These are phyloP conservation scores for Antrodiella citrinella DNA, from an alignment of 768 basidiomycete species.

Conservation along the genomic window DNA sequence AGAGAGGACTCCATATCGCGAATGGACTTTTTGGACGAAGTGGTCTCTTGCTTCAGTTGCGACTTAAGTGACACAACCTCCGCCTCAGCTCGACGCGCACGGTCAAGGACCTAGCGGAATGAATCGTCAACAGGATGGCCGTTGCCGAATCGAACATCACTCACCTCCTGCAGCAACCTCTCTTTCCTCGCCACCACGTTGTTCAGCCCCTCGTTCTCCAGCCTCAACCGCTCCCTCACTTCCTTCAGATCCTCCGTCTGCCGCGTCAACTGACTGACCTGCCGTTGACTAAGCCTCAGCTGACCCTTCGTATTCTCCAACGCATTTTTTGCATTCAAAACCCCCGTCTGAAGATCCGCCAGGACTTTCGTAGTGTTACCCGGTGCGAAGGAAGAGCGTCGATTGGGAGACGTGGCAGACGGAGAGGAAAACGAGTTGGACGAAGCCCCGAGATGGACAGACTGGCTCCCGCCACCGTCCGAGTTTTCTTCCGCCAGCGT, in stretches of 20 bases:
- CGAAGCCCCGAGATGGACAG: slow-evolving; percentile 20
- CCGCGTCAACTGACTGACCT: slow-evolving; percentile 75
- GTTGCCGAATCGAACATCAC: slow-evolving; percentile 8
- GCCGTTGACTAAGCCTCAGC: slow-evolving; percentile 70
- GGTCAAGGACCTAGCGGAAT: slow-evolving; percentile 46
- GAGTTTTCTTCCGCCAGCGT: slow-evolving; percentile 71
- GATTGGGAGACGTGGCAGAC: slow-evolving; percentile 38
- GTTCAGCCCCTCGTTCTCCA: slow-evolving; percentile 85
- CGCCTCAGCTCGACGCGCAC: slow-evolving; percentile 80
- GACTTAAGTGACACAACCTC: slow-evolving; percentile 61
- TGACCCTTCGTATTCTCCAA: slow-evolving; percentile 84
- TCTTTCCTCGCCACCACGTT: slow-evolving; percentile 87
- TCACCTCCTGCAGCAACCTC: slow-evolving; percentile 75
- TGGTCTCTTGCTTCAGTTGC: slow-evolving; percentile 67
- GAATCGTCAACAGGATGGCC: background rate
- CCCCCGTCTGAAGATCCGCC: slow-evolving; percentile 80
- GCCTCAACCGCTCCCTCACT: slow-evolving; percentile 66
- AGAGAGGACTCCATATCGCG: slow-evolving; percentile 76
- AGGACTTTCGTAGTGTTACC: slow-evolving; percentile 84
- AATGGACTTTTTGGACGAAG: slow-evolving; percentile 63
- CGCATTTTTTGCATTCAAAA: slow-evolving; percentile 68
- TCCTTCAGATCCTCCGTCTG: slow-evolving; percentile 89
- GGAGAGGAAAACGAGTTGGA: slow-evolving; percentile 14
- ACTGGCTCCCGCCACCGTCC: slow-evolving; percentile 23
- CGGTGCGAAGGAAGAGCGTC: slow-evolving; percentile 55